phyloP scores from a whole-genome alignment of 441 rosid species.

The Brassica balearica region DNA sequence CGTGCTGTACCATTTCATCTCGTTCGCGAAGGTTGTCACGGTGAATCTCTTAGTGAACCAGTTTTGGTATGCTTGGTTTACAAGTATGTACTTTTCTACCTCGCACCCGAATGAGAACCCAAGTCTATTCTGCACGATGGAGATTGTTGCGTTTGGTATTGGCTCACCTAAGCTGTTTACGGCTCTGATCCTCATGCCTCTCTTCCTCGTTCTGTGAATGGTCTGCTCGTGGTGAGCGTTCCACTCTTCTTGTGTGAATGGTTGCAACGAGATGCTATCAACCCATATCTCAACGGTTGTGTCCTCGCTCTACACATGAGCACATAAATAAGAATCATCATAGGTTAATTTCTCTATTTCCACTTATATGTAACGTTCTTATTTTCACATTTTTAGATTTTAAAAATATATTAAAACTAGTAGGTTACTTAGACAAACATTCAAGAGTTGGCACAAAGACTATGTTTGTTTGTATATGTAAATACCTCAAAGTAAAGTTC shows the following conservation, averaged over 20 bases:
- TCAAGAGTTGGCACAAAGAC: not conserved
- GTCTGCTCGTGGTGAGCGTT: constrained; percentile 59
- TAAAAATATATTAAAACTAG: not conserved
- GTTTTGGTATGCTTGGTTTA: constrained; percentile 53
- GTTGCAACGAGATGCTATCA: constrained; percentile 74
- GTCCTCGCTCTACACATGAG: constrained; percentile 50
- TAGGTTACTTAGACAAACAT: not conserved
- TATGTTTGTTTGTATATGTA: constrained; percentile 2
- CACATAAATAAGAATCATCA: not conserved
- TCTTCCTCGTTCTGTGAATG: constrained; percentile 56
- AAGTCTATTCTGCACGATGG: constrained; percentile 43
- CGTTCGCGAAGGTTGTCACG: constrained; percentile 63
- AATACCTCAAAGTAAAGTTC: constrained; percentile 66
- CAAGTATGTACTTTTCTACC: constrained; percentile 62
- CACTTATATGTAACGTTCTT: not conserved
- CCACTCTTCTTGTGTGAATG: constrained; percentile 75
- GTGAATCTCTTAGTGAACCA: constrained; percentile 72
- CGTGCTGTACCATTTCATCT: constrained; percentile 76
- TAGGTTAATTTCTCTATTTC: not conserved
- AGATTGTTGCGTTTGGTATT: constrained; percentile 52
- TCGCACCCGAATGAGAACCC: constrained; percentile 68
- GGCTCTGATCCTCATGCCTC: constrained; percentile 53
- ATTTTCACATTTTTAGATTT: not conserved
- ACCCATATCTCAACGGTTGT: constrained; percentile 67
- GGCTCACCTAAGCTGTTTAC: constrained; percentile 53